Evolutionary conservation across 345 rosid species (phyloP).

Genomic region (Populus deltoides): DNA sequence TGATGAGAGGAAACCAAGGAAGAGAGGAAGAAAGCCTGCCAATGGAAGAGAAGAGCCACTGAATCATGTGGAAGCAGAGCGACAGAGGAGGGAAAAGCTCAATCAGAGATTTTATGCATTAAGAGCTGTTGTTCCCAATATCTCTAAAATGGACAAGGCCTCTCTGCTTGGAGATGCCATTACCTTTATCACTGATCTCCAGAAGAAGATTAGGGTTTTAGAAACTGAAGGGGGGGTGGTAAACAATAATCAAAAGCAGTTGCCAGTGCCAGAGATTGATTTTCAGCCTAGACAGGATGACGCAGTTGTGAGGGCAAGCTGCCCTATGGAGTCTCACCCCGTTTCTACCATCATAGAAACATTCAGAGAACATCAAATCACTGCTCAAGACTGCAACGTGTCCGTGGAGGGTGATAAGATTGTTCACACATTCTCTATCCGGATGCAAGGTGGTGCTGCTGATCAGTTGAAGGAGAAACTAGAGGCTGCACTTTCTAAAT

Average conservation of each 20-base stretch:
- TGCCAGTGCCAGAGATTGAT: slow-evolving; percentile 56
- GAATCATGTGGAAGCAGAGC: slow-evolving; percentile 93
- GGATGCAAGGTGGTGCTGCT: slow-evolving; percentile 62
- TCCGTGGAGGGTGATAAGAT: slow-evolving; percentile 59
- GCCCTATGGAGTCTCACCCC: slow-evolving; percentile 76
- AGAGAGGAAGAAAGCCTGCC: slow-evolving; percentile 95
- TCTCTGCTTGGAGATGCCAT: slow-evolving; percentile 12
- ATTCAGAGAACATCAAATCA: slow-evolving; percentile 63
- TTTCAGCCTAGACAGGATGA: slow-evolving; percentile 72
- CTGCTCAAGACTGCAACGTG: slow-evolving; percentile 57
- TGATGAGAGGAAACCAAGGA: slow-evolving; percentile 87
- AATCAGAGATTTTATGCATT: slow-evolving; percentile 78
- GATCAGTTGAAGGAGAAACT: slow-evolving; percentile 88
- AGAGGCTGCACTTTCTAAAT: slow-evolving; percentile 51
- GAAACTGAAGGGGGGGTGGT: slow-evolving; percentile 72
- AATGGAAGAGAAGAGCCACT: slow-evolving; percentile 95
- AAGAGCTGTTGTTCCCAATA: slow-evolving; percentile 12
- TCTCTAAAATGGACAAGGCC: slow-evolving; percentile 11
- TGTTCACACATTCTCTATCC: slow-evolving; percentile 69
- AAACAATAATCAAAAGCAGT: slow-evolving; percentile 41
- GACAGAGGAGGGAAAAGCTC: slow-evolving; percentile 94
- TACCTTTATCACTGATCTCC: slow-evolving; percentile 6
- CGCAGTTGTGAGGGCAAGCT: slow-evolving; percentile 66
- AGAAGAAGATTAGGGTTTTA: slow-evolving; percentile 44
- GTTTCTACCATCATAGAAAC: slow-evolving; percentile 56